Conservation (phyloP, 2,329 filamentous ascomycete species). For the Plectosphaerella plurivora region DNA sequence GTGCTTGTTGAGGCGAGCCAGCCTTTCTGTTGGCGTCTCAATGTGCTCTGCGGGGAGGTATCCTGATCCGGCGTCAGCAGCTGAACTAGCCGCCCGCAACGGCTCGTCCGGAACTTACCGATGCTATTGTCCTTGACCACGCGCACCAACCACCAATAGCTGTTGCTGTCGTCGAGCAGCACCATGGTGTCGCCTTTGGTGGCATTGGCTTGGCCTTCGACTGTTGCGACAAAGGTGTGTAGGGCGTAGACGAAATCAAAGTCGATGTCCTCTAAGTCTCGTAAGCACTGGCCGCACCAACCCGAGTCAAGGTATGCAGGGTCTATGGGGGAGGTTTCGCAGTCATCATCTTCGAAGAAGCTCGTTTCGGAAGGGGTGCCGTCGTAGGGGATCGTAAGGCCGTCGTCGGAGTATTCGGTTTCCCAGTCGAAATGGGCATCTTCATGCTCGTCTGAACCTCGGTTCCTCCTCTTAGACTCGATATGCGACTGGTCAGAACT, state of each 20-base stretch:
- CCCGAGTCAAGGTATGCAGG: constrained; percentile 64
- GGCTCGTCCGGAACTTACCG: constrained; percentile 34
- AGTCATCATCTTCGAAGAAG: constrained; percentile 52
- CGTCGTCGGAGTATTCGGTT: constrained; percentile 20
- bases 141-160: constrained; percentile 98
- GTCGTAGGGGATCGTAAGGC: constrained; percentile 37
- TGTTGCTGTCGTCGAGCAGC: constrained; percentile 95
- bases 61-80: constrained; percentile 47
- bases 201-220: constrained; percentile 96
- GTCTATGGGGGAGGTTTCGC: constrained; percentile 57
- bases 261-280: constrained; percentile 94
- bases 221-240: constrained; percentile 95
- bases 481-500: not conserved
- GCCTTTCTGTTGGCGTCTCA: constrained; percentile 90
- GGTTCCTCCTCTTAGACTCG: constrained; percentile 7
- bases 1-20: constrained; percentile 94
- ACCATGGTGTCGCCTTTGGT: constrained; percentile 99
- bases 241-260: constrained; percentile 99
- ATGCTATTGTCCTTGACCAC: constrained; percentile 98
- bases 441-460: constrained; percentile 12
- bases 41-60: constrained; percentile 98
- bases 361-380: constrained; percentile 17
- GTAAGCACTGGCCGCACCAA: constrained; percentile 82
- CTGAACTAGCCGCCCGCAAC: not conserved
- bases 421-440: constrained; percentile 10